phyloP scores from a whole-genome alignment of 2,329 filamentous ascomycete species.

The Escovopsis sp. region DNA sequence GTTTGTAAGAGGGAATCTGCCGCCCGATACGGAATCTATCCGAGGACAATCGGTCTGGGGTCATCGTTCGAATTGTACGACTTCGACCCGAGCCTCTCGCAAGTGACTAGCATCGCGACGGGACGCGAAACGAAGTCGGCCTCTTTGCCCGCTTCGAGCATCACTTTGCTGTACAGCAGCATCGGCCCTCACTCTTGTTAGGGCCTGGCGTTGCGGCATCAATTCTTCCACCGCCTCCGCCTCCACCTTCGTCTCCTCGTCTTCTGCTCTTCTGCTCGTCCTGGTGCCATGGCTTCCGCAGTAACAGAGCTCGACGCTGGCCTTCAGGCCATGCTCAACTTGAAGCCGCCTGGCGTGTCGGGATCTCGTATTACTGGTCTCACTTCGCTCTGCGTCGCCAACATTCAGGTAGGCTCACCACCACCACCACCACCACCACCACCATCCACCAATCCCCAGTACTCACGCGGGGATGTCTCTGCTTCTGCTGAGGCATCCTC shows the following conservation, averaged over 20 bases:
- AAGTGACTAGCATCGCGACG: slow-evolving; percentile 5
- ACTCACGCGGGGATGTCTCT: slow-evolving; percentile 1
- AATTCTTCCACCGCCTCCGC: neutral
- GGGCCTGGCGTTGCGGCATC: slow-evolving; percentile 1
- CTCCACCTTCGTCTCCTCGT: neutral
- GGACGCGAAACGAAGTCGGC: neutral
- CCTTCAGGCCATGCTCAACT: slow-evolving; percentile 77
- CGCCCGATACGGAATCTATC: slow-evolving; percentile 2
- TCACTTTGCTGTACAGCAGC: slow-evolving; percentile 3
- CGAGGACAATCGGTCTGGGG: slow-evolving; percentile 3
- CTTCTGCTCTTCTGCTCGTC: slow-evolving; percentile 2
- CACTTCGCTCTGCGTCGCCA: slow-evolving; percentile 74
- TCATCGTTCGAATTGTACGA: slow-evolving; percentile 3
- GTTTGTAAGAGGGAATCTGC: slow-evolving; percentile 6
- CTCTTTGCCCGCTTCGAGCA: slow-evolving; percentile 1
- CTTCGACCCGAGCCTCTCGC: slow-evolving; percentile 3
- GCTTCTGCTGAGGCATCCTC: neutral
- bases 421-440: neutral
- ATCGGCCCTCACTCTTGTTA: neutral
- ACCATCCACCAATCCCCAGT: slow-evolving; percentile 5
- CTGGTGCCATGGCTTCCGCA: slow-evolving; percentile 54
- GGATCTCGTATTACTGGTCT: slow-evolving; percentile 81
- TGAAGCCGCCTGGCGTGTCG: slow-evolving; percentile 90
- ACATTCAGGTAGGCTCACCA: slow-evolving; percentile 58
- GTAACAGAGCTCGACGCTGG: slow-evolving; percentile 83